A percentile compares a stretch with the other conserved stretches of the same genome.
phyloP scores from a whole-genome alignment of 495 filamentous ascomycete genomes.

The Aspergillus baeticus region DNA sequence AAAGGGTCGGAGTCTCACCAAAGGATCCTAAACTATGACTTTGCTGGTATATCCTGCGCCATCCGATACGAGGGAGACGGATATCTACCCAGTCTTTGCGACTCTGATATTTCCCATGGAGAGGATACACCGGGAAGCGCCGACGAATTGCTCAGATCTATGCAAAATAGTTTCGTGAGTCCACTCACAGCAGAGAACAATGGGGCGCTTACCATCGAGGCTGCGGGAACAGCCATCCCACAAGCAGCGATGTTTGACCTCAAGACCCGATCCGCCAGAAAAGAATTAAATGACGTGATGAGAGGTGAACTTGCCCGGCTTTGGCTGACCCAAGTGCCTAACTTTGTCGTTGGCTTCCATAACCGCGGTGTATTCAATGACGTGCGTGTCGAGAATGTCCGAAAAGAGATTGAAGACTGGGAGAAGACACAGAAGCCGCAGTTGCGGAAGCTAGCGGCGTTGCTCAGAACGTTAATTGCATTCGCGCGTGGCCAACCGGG shows the following conservation, averaged over 20 bases:
- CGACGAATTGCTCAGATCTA: conserved; percentile 8
- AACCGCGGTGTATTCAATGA: conserved; percentile 50
- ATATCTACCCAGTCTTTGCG: conserved; percentile 36
- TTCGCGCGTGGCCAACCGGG: conserved; percentile 31
- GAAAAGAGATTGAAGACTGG: conserved; percentile 50
- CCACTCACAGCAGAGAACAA: neutral
- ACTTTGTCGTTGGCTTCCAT: conserved; percentile 63
- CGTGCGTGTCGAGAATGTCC: conserved; percentile 45
- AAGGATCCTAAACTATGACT: conserved; percentile 56
- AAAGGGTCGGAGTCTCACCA: conserved; percentile 60
- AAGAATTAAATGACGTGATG: conserved; percentile 35
- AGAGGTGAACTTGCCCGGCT: conserved; percentile 52
- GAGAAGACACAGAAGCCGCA: conserved; percentile 41
- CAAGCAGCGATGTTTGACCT: conserved; percentile 62
- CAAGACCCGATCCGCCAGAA: conserved; percentile 56
- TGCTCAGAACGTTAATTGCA: conserved; percentile 48
- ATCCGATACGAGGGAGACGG: conserved; percentile 66
- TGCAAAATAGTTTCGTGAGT: conserved; percentile 2
- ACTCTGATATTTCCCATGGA: neutral
- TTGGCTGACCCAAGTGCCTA: conserved; percentile 61
- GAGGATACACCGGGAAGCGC: neutral
- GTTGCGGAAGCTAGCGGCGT: conserved; percentile 35
- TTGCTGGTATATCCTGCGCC: conserved; percentile 53
- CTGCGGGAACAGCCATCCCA: conserved; percentile 15
- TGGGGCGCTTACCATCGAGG: conserved; percentile 2